Conservation (phyloP, 1,139 yeast genomes). For the Saccharomyces pastorianus region DNA sequence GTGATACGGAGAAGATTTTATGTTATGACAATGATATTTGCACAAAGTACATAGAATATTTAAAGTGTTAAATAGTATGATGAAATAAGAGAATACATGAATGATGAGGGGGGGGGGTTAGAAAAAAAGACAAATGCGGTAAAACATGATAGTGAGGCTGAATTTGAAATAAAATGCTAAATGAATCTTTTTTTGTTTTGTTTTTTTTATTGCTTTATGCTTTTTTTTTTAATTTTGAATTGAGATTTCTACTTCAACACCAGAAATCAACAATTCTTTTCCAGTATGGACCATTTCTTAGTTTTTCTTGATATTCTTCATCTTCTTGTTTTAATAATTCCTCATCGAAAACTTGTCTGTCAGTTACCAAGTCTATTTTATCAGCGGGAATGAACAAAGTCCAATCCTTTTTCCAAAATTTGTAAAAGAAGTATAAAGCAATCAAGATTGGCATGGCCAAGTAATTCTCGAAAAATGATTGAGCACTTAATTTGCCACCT, state of each 20-base stretch:
- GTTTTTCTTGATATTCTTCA: slow-evolving; percentile 35
- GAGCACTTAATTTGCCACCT: slow-evolving; percentile 35
- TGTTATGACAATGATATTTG: background rate
- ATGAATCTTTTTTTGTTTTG: background rate
- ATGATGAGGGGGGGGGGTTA: background rate
- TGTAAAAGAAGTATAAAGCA: slow-evolving; percentile 44
- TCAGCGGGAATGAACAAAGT: slow-evolving; percentile 39
- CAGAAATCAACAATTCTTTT: slow-evolving; percentile 17
- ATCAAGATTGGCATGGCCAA: slow-evolving; percentile 54
- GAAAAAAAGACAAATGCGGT: background rate
- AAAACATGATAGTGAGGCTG: background rate
- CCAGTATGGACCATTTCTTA: slow-evolving; percentile 18
- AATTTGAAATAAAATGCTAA: background rate
- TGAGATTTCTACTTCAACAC: slow-evolving; percentile 11
- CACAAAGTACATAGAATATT: background rate
- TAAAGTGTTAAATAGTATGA: background rate
- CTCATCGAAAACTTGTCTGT: slow-evolving; percentile 62
- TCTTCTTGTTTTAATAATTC: slow-evolving; percentile 59
- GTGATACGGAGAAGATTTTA: background rate
- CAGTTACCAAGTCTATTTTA: slow-evolving; percentile 55
- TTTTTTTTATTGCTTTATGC: background rate
- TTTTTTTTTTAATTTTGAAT: background rate
- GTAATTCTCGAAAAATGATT: slow-evolving; percentile 48
- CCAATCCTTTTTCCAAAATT: slow-evolving; percentile 48
- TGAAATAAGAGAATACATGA: background rate